A percentile compares a stretch with the other conserved stretches of the same genome.
Evolutionary conservation across 2,329 filamentous ascomycete species (phyloP).

Genomic region (Penicillium sp.): DNA sequence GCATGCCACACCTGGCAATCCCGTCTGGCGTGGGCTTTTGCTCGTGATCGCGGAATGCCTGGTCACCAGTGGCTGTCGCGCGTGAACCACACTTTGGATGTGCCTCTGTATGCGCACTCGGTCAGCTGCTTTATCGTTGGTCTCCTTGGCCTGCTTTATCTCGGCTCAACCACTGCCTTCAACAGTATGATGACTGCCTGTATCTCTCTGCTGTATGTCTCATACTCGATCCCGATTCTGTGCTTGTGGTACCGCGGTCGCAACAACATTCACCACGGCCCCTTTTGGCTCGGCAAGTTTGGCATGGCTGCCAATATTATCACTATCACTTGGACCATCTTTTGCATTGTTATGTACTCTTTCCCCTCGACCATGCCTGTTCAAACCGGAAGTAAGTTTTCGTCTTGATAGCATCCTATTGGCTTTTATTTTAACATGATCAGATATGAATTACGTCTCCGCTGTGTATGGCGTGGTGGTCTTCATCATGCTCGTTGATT

Average conservation of each 20-base stretch:
- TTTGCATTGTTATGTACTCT: conserved; percentile 40
- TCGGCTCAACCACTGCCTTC: conserved; percentile 46
- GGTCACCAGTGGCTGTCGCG: conserved; percentile 43
- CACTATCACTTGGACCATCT: conserved; percentile 48
- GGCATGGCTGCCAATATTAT: conserved; percentile 48
- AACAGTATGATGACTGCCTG: conserved; percentile 49
- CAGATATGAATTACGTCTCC: conserved; percentile 48
- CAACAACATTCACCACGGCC: conserved; percentile 46
- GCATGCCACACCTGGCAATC: conserved; percentile 54
- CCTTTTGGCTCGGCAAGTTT: conserved; percentile 51
- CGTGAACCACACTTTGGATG: conserved; percentile 45
- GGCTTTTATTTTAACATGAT: not conserved
- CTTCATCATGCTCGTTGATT: conserved; percentile 37
- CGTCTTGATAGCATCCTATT: not conserved
- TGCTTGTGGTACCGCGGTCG: conserved; percentile 50
- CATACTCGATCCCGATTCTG: conserved; percentile 50
- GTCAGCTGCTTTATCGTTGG: conserved; percentile 50
- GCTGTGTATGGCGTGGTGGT: conserved; percentile 38
- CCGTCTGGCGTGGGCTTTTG: conserved; percentile 54
- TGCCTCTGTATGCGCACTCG: conserved; percentile 50
- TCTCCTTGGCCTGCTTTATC: conserved; percentile 50
- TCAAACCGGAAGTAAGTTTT: conserved; percentile 34
- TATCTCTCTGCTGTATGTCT: conserved; percentile 51
- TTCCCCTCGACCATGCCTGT: conserved; percentile 42
- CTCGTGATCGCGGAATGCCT: conserved; percentile 52